A percentile compares a stretch with the other conserved stretches of the same genome.
These are phyloP conservation scores for Didymella glomerata DNA, from an alignment of 2,329 filamentous ascomycete species.

Conservation along the genomic window DNA sequence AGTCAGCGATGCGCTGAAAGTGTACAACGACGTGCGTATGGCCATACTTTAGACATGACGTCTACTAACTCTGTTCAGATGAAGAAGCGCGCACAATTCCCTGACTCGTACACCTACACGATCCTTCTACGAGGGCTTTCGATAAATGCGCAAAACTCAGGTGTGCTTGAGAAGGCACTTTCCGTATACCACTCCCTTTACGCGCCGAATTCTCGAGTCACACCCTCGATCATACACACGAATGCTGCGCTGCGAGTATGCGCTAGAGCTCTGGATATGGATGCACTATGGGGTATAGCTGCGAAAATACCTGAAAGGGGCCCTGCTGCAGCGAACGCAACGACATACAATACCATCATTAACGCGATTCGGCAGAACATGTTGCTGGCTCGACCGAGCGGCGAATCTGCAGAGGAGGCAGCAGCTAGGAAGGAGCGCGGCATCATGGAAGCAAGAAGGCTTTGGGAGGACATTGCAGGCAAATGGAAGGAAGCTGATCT, in stretches of 20 bases:
- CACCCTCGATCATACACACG: constrained; percentile 80
- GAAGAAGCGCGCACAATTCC: constrained; percentile 88
- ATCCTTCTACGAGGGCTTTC: constrained; percentile 81
- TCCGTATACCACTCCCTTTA: constrained; percentile 80
- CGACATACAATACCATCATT: constrained; percentile 85
- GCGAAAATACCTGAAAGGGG: constrained; percentile 73
- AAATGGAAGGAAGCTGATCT: constrained; percentile 78
- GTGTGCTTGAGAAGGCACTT: constrained; percentile 73
- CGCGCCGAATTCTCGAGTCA: constrained; percentile 67
- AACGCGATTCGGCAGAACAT: constrained; percentile 68
- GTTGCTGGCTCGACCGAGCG: constrained; percentile 37
- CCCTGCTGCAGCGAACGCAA: constrained; percentile 68
- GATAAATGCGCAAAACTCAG: constrained; percentile 63
- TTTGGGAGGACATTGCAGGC: constrained; percentile 83
- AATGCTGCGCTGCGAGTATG: constrained; percentile 91
- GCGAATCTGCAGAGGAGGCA: constrained; percentile 40
- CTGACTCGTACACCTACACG: constrained; percentile 84
- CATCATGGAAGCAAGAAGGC: constrained; percentile 71
- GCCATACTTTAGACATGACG: neutral
- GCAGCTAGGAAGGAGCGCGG: constrained; percentile 52
- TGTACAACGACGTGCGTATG: constrained; percentile 81
- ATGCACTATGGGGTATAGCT: constrained; percentile 79
- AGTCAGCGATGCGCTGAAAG: constrained; percentile 72
- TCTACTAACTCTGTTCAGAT: constrained; percentile 63
- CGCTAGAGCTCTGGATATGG: constrained; percentile 75